These are phyloP conservation scores for Alternaria brassicicola DNA, from an alignment of 2,329 filamentous ascomycete genomes.

Conservation along the genomic window DNA sequence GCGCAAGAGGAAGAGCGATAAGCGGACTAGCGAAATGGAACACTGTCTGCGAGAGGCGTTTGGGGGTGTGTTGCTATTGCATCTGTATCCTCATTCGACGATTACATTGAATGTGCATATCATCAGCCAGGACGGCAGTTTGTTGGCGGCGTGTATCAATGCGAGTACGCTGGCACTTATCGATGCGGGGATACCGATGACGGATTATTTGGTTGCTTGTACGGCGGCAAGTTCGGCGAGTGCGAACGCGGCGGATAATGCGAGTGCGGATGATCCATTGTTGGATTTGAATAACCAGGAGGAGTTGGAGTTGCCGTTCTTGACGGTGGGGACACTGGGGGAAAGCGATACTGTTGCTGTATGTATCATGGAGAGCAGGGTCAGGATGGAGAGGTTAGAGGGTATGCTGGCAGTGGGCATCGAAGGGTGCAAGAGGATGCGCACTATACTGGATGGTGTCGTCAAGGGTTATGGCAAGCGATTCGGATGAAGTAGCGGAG, in stretches of 20 bases:
- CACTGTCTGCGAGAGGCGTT: slow-evolving; percentile 80
- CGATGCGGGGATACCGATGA: slow-evolving; percentile 95
- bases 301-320: slow-evolving; percentile 84
- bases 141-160: slow-evolving; percentile 89
- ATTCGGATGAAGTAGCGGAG: slow-evolving; percentile 39
- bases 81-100: slow-evolving; percentile 85
- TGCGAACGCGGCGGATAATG: slow-evolving; percentile 59
- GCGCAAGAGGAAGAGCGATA: slow-evolving; percentile 71
- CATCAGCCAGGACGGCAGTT: slow-evolving; percentile 85
- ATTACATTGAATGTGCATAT: slow-evolving; percentile 86
- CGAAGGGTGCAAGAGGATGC: slow-evolving; percentile 87
- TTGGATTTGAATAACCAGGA: slow-evolving; percentile 80
- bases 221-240: slow-evolving; percentile 78
- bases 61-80: slow-evolving; percentile 76
- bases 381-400: slow-evolving; percentile 82
- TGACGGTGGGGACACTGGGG: slow-evolving; percentile 84
- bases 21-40: slow-evolving; percentile 80
- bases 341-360: slow-evolving; percentile 76
- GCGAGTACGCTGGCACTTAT: slow-evolving; percentile 89
- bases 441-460: slow-evolving; percentile 78
- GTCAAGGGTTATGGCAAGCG: slow-evolving; percentile 57
- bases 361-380: slow-evolving; percentile 83
- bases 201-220: slow-evolving; percentile 85
- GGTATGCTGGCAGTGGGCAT: slow-evolving; percentile 92
- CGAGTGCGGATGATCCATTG: slow-evolving; percentile 75